Base-by-base conservation (phyloP, 345 rosid species). In the Combretum micranthum region DNA sequence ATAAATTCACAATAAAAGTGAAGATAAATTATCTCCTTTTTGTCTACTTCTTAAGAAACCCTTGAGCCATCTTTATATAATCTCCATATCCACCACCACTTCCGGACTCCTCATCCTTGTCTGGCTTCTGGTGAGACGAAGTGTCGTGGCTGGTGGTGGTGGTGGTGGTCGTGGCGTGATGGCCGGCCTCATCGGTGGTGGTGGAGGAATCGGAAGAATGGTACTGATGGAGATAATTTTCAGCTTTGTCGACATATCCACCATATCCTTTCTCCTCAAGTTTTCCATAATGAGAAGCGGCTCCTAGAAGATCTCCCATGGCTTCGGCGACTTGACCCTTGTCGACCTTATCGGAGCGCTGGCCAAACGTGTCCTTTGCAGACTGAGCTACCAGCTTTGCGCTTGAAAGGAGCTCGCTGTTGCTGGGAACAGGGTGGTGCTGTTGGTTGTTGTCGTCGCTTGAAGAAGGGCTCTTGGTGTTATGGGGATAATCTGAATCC, bases 381-480 rank as follows among this genome's bases (percentile, higher is more conserved):
- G 90, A 88, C 47, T 52, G 82, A 1, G 96, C 86, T 54, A 85
- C 80, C 50, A 69, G 20, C 75, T 88, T 85, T 44, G 93, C 85
- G 49, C 90, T 85, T 0, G 82, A 57, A 59, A 81, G 43, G 42
- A 88, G 83, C 71, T 88, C 96, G 21, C 78, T 50, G 60, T 71
- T 50, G 11, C 85, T 64, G 47, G 43, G 43, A 15, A 76, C 65
- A 19, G 64, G 76, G 54, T 54, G 73, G 52, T 68, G 47, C 20
- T 59, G 21, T 23, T 59, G 51, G 9, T 48, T 61, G 67, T 47
- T 32, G 39, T 7, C 44, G 43, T 60, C 42, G 56, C 14, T 1
- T 15, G 16, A 15, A 7, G 49, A 46, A 46, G 49, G 4, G 49
- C 16, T 15, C 49, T 46, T 46, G 39, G 39, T 32, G 39, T 32